Conservation (phyloP, 1,284 basidiomycete genomes). For the Moesziomyces globuligerus region DNA sequence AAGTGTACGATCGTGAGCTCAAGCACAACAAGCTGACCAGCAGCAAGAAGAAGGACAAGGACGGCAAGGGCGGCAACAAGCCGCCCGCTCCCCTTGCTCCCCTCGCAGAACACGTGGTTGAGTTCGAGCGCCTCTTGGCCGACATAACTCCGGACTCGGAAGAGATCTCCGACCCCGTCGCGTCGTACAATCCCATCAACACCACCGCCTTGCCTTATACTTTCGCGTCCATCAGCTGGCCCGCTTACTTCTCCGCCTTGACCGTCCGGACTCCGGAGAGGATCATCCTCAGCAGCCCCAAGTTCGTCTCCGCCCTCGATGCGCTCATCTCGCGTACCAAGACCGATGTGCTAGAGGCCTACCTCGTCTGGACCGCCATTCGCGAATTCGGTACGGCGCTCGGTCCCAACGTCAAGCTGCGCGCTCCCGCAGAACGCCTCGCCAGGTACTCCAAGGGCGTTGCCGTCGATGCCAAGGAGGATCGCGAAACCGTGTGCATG, state of each 20-base stretch:
- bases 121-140: slow-evolving; percentile 84
- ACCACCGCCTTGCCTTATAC: slow-evolving; percentile 73
- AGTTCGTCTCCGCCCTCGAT: slow-evolving; percentile 78
- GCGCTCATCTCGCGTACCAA: slow-evolving; percentile 77
- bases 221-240: slow-evolving; percentile 82
- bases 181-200: slow-evolving; percentile 85
- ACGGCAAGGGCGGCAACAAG: slow-evolving; percentile 67
- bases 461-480: slow-evolving; percentile 84
- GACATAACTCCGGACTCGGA: slow-evolving; percentile 75
- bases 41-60: slow-evolving; percentile 71
- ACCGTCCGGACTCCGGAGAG: slow-evolving; percentile 70
- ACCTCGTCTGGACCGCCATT: slow-evolving; percentile 73
- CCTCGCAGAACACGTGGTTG: slow-evolving; percentile 79
- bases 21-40: slow-evolving; percentile 68
- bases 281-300: slow-evolving; percentile 85
- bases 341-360: slow-evolving; percentile 82
- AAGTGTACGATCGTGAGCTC: slow-evolving; percentile 72
- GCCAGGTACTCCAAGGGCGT: slow-evolving; percentile 81
- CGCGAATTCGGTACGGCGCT: slow-evolving; percentile 55
- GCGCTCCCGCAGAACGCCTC: slow-evolving; percentile 70
- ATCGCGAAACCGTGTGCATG: slow-evolving; percentile 77
- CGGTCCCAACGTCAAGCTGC: slow-evolving; percentile 67
- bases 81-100: slow-evolving; percentile 70
- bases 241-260: slow-evolving; percentile 84
- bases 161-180: slow-evolving; percentile 77